Evolutionary conservation across 371 early-diverging fungal genomes (phyloP).

Genomic region (Fennellomyces sp.): DNA sequence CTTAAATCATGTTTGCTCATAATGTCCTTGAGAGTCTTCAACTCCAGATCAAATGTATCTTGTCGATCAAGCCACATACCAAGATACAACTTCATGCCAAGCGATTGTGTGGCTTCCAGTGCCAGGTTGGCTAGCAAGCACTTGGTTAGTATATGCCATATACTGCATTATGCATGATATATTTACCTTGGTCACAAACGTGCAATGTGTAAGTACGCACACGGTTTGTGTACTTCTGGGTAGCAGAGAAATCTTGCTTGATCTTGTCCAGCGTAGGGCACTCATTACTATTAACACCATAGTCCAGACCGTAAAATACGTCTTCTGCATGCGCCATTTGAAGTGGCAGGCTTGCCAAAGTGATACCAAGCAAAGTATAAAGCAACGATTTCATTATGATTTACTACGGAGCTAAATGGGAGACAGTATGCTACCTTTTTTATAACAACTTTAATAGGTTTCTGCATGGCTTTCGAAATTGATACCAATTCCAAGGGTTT

Average conservation of each 20-base stretch:
- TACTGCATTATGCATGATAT: background rate
- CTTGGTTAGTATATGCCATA: background rate
- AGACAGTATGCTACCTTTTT: too few species aligned
- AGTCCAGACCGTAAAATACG: constrained; percentile 58
- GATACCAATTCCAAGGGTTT: too few species aligned
- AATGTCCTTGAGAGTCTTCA: constrained; percentile 45
- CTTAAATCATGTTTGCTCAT: constrained; percentile 29
- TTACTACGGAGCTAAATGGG: too few species aligned
- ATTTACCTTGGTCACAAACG: constrained; percentile 60
- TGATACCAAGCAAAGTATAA: background rate
- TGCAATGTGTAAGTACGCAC: constrained; percentile 58
- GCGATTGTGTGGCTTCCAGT: constrained; percentile 57
- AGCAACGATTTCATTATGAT: constrained; percentile 3
- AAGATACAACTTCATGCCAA: constrained; percentile 58
- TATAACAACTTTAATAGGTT: too few species aligned
- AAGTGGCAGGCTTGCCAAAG: background rate
- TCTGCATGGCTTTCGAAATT: too few species aligned
- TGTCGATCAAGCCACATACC: constrained; percentile 67
- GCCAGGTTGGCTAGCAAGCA: constrained; percentile 32
- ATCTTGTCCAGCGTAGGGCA: constrained; percentile 57
- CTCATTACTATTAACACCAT: constrained; percentile 54
- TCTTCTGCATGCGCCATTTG: background rate
- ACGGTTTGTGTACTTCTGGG: constrained; percentile 53
- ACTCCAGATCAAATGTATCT: constrained; percentile 50
- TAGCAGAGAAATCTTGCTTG: constrained; percentile 45